Base-by-base conservation (phyloP, 2,329 filamentous ascomycete species). In the Trichoderma sp. region DNA sequence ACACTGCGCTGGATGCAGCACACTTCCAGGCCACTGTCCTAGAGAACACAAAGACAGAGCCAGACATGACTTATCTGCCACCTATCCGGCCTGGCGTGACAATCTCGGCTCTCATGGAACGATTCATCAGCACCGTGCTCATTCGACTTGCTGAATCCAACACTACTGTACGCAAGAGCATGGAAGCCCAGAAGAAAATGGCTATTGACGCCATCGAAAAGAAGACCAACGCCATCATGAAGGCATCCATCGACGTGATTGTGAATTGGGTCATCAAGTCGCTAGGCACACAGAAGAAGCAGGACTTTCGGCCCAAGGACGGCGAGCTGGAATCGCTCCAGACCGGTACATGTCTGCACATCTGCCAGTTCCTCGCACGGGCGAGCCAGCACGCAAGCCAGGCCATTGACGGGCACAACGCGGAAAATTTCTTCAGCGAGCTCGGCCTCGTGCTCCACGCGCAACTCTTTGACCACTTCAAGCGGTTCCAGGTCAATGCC, bases 31-130 rank as follows among this genome's bases (percentile, higher is more conserved):
- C 93, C 30, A 85, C 89, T 1, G 84, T 90, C 1, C 91, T 96
- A 75, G 95, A 98, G 78, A 89, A 86, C 73, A 82, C 86, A 63
- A 97, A 95, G 79, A 87, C 85, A 16, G 95, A 97, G 76, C 96
- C 96, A 0, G 95, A 99, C 78, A 86, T 98, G 61, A 86, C 87
- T 2, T 97, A 97, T 78, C 85, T 99, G 49, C 88, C 90, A 7
- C 89, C 89, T 11, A 85, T 98, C 46, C 90, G 92, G 39, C 89
- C 91, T 2, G 92, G 93, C 10, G 93, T 97, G 66, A 94, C 90
- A 66, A 95, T 97, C 71, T 91, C 96, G 10, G 94, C 95, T 77
- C 88, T 99, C 74, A 96, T 98, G 89, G 90, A 95, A 74, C 93
- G 93, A 71, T 97, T 96, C 74, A 94, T 97, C 73, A 90, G 91